These are phyloP conservation scores for Venturia oleaginea DNA, from an alignment of 2,329 filamentous ascomycete genomes.

Conservation along the genomic window DNA sequence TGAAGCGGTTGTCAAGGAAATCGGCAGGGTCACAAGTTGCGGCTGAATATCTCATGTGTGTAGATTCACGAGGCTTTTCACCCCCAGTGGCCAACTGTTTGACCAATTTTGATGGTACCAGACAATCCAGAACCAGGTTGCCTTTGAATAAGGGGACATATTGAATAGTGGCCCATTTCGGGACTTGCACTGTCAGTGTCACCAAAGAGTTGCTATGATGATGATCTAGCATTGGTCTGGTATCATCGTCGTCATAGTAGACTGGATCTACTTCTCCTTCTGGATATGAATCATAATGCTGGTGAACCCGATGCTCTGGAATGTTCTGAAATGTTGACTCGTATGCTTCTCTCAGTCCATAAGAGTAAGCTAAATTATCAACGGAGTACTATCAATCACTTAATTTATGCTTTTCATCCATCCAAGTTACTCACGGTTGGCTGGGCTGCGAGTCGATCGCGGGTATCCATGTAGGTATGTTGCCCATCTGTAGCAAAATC, in stretches of 20 bases:
- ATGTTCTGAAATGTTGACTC: constrained; percentile 42
- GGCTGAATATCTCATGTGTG: constrained; percentile 86
- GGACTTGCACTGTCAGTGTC: constrained; percentile 43
- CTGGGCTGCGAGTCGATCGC: constrained; percentile 2
- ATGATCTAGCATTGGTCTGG: constrained; percentile 51
- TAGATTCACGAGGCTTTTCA: constrained; percentile 75
- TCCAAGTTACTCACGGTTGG: background rate
- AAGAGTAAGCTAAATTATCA: constrained; percentile 55
- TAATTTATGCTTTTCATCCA: background rate
- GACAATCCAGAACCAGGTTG: constrained; percentile 94
- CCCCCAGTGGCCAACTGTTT: constrained; percentile 72
- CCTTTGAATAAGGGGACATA: constrained; percentile 95
- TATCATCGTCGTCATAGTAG: constrained; percentile 55
- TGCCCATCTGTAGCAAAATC: constrained; percentile 2
- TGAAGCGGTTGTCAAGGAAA: constrained; percentile 84
- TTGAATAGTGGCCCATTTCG: constrained; percentile 90
- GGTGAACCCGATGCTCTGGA: constrained; percentile 50
- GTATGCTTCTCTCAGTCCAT: constrained; percentile 53
- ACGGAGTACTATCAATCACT: constrained; percentile 52
- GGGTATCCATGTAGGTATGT: background rate
- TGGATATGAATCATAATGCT: constrained; percentile 65
- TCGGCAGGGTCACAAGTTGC: constrained; percentile 87
- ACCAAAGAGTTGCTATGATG: constrained; percentile 30
- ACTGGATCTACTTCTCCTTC: constrained; percentile 43
- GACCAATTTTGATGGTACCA: constrained; percentile 73